Conservation (phyloP, 2,329 filamentous ascomycete genomes). For the Drechslerella stenobrocha region DNA sequence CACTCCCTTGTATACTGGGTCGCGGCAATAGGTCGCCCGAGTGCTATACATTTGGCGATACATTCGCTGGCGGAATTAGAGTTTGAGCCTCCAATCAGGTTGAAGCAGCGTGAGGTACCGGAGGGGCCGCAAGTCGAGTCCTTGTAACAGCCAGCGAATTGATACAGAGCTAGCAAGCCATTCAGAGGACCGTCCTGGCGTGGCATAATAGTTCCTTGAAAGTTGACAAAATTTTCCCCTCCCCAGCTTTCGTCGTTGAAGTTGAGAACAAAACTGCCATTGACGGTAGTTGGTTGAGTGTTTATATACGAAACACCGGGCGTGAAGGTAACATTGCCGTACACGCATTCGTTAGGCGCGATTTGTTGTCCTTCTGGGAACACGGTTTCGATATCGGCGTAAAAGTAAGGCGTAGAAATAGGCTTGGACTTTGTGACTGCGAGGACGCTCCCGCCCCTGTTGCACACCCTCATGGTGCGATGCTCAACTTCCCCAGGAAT, state of each 20-base stretch:
- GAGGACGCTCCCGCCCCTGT: constrained; percentile 56
- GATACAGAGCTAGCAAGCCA: constrained; percentile 53
- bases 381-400: constrained; percentile 42
- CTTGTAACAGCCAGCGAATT: constrained; percentile 57
- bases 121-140: constrained; percentile 53
- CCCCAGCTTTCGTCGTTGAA: constrained; percentile 58
- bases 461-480: constrained; percentile 56
- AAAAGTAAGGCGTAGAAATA: constrained; percentile 31
- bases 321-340: constrained; percentile 55
- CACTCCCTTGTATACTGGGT: constrained; percentile 55
- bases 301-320: constrained; percentile 44
- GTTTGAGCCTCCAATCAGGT: constrained; percentile 52
- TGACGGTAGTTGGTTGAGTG: constrained; percentile 51
- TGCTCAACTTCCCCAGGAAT: constrained; percentile 53
- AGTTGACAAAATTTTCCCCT: constrained; percentile 55
- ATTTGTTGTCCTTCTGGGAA: constrained; percentile 52
- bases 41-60: constrained; percentile 54
- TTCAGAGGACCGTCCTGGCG: constrained; percentile 56
- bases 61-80: constrained; percentile 55
- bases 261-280: constrained; percentile 57
- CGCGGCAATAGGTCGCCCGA: constrained; percentile 55
- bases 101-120: constrained; percentile 54
- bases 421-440: constrained; percentile 56
- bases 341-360: constrained; percentile 53
- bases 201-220: constrained; percentile 55